A percentile compares a stretch with the other conserved stretches of the same genome.
These are phyloP conservation scores for Penicillium canariense DNA, from an alignment of 495 filamentous ascomycete genomes.

Conservation along the genomic window DNA sequence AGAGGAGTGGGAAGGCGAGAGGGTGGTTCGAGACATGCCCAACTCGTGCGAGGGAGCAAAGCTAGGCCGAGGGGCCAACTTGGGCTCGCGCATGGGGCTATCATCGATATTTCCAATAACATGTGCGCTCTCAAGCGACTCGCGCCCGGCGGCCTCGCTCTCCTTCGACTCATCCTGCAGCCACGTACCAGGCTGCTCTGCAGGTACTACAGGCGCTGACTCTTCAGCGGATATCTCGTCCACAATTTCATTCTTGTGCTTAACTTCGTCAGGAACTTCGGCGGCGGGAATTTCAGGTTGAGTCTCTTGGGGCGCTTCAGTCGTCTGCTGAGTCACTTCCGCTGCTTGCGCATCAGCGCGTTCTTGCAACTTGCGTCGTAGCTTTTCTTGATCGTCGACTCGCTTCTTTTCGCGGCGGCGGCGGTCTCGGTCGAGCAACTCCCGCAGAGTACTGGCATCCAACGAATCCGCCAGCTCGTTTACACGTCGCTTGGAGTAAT, in stretches of 20 bases:
- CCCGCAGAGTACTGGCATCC: slow-evolving; percentile 72
- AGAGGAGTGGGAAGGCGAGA: slow-evolving; percentile 57
- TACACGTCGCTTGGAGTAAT: slow-evolving; percentile 63
- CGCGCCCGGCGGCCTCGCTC: slow-evolving; percentile 19
- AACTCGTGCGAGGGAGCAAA: slow-evolving; percentile 44
- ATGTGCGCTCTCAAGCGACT: slow-evolving; percentile 36
- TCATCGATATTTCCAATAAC: slow-evolving; percentile 41
- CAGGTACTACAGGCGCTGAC: not conserved
- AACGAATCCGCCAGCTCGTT: slow-evolving; percentile 80
- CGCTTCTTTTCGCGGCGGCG: slow-evolving; percentile 72
- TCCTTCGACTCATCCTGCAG: slow-evolving; percentile 32
- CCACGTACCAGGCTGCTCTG: slow-evolving; percentile 33
- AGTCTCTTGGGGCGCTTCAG: slow-evolving; percentile 21
- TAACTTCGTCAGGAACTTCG: not conserved
- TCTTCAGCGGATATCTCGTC: not conserved
- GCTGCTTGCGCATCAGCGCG: slow-evolving; percentile 64
- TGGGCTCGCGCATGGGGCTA: slow-evolving; percentile 35
- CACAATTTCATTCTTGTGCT: not conserved
- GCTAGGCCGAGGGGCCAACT: slow-evolving; percentile 31
- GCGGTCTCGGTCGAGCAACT: slow-evolving; percentile 81
- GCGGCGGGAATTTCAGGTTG: slow-evolving; percentile 1
- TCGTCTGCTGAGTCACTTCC: slow-evolving; percentile 32
- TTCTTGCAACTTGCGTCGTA: slow-evolving; percentile 65
- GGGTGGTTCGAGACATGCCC: slow-evolving; percentile 51
- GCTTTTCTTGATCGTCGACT: slow-evolving; percentile 65